Evolutionary conservation across 805 yeast genomes (phyloP).

Genomic region (Candida tallmaniae): DNA sequence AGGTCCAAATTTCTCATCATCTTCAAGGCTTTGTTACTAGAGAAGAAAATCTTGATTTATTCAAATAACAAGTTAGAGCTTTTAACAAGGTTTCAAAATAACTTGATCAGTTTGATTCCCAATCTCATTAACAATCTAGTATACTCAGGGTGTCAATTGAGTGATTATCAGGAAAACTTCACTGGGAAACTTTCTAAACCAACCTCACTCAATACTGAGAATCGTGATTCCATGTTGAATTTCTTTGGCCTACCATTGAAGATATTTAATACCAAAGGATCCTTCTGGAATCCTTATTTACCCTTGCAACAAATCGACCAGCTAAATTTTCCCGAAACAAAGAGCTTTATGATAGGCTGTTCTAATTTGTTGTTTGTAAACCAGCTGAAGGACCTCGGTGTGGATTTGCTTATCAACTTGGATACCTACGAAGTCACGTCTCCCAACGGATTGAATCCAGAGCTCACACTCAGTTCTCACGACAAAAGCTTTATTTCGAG

Average conservation of each 20-base stretch:
- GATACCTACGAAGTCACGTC: conserved; percentile 50
- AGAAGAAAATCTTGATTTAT: conserved; percentile 68
- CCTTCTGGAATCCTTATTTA: conserved; percentile 89
- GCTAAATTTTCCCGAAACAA: conserved; percentile 50
- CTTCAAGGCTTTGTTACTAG: conserved; percentile 74
- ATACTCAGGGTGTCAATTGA: conserved; percentile 74
- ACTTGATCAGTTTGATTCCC: conserved; percentile 79
- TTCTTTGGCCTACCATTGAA: conserved; percentile 89
- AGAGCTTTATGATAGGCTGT: conserved; percentile 75
- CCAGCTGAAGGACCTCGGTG: conserved; percentile 50
- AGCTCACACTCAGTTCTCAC: conserved; percentile 27
- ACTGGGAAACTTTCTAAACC: conserved; percentile 52
- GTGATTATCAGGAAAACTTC: conserved; percentile 46
- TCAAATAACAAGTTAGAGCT: conserved; percentile 72
- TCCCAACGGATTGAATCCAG: conserved; percentile 30
- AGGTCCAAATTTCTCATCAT: conserved; percentile 57
- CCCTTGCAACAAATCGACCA: conserved; percentile 89
- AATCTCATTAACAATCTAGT: conserved; percentile 66
- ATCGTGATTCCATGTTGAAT: conserved; percentile 67
- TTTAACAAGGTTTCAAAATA: conserved; percentile 78
- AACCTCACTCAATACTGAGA: conserved; percentile 68
- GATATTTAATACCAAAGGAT: conserved; percentile 74
- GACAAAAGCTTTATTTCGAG: conserved; percentile 76
- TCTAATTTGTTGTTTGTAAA: conserved; percentile 78
- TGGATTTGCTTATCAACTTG: conserved; percentile 71